Evolutionary conservation across 805 yeast genomes (phyloP).

Genomic region (Saccharomycopsis capsularis): DNA sequence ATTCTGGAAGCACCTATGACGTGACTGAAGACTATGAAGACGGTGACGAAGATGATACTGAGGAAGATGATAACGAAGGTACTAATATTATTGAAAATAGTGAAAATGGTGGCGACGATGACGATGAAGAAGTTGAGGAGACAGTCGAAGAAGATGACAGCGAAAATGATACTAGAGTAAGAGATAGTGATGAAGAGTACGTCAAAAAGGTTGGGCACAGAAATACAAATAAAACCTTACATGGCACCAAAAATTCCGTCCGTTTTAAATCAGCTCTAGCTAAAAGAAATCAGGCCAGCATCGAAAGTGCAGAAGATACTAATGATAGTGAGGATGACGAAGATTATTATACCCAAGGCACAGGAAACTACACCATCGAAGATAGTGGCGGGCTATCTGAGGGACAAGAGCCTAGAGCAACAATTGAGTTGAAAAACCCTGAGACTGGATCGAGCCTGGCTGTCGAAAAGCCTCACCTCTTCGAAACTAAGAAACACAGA

Average conservation of each 20-base stretch:
- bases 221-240: neutral
- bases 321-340: too few relatives aligned
- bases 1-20: conserved; percentile 1
- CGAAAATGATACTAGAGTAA: neutral
- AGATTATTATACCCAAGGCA: neutral
- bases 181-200: neutral
- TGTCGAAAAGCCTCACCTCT: too few relatives aligned
- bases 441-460: too few relatives aligned
- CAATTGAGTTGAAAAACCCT: too few relatives aligned
- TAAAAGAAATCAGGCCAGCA: too few relatives aligned
- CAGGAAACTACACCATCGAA: neutral
- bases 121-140: neutral
- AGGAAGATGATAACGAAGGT: conserved; percentile 7
- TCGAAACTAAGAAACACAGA: too few relatives aligned
- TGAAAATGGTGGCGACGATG: neutral
- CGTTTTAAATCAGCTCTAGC: too few relatives aligned
- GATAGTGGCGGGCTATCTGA: neutral
- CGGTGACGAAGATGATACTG: neutral
- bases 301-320: too few relatives aligned
- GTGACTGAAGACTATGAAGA: neutral
- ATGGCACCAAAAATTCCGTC: too few relatives aligned
- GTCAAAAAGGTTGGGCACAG: neutral
- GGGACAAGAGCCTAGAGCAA: neutral
- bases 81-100: neutral
- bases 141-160: neutral